Base-by-base conservation (phyloP, 1,284 basidiomycete genomes). In the Heterobasidion parviporum region DNA sequence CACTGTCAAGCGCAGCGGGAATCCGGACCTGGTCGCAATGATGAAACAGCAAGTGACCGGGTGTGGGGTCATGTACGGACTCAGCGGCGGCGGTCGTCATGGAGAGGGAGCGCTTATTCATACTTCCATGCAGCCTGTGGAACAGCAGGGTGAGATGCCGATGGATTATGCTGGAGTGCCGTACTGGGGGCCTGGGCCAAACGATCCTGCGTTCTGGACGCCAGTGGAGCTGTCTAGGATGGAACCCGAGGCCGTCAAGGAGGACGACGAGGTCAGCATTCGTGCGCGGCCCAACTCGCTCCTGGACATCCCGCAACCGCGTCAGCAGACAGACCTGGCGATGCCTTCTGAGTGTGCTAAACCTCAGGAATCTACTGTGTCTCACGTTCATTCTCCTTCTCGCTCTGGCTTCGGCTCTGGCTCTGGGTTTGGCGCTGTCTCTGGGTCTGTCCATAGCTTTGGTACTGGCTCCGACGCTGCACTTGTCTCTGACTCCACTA, bases 1-100 rank as follows among this genome's bases (percentile, higher is more conserved):
- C 61, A 73, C 63, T 38, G 57, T 63, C 56, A 78, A 77, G 68
- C 69, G 71, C 60, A 65, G 68, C 41, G 70, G 70, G 18, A 64
- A 63, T 34, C 56, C 60, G 2, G 61, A 61, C 14, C 53, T 68
- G 1, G 56, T 62, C 26, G 53, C 51, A n/a, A 57, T 45, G 14
- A 47, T 57, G 26, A 50, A 56, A 4, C 43, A 55, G 10, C 9
- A 46, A 12, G 50, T 46, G 41, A 15, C 18, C 70, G 72, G 6
- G 61, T 12, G 20, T 33, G 38, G 26, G 15, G 9, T 12, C 43
- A 26, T 15, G 14, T 26, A 43, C 14, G 8, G 26, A 18, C 26
- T 14, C 33, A 12, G 14, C 45, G 18, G 18, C 55, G 2, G 43
- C 3, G 1, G 53, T 12, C 6, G 38, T 41, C n/a, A n/a, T 3